Evolutionary conservation across 1,284 basidiomycete species (phyloP), one percentile per base, ranked within the genome.

Genomic region (Austroboletus niveus): DNA sequence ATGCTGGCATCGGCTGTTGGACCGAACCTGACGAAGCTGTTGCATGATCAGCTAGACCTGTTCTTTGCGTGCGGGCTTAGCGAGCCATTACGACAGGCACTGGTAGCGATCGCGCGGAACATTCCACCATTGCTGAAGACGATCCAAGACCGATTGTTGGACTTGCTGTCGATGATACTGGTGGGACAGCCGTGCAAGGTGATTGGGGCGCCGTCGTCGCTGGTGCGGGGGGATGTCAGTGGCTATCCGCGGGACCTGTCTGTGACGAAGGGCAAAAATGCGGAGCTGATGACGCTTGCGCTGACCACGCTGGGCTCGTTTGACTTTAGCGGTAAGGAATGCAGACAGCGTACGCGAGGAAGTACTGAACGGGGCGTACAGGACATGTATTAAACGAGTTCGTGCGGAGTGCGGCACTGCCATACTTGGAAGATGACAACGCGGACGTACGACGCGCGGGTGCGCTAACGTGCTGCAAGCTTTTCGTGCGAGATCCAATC

Each of bases 1-100:
- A 95, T 98, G 92, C 78, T 99, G 47, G 94, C 95, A 1, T 85
- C 87, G 0, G 94, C 97, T 5, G 94, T 99, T 36, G 97, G 97
- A 0, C 94, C 95, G 1, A 96, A 95, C 66, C 77, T 99, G 47
- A 98, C 97, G 1, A 93, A 95, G 64, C 81, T 97, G 52, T 80
- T 99, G 61, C 97, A 98, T 69, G 97, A 99, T 65, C 88, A 98
- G 59, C 82, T 99, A 32, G 94, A 98, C 66, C 78, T 98, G 45
- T 99, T 99, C 91, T 94, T 99, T 69, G 89, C 87, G 0, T 97
- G 91, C 70, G 96, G 95, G 2, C 75, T 99, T 54, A 96, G 91
- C 62, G 92, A 96, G 54, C 85, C 95, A 10, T 76, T 99, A 38
- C 84, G 89, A 39, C 83, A 90, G 60, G 94, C 96, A 0, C 77